Evolutionary conservation across 768 basidiomycete species (phyloP).

Genomic region (Lepiota venenata): DNA sequence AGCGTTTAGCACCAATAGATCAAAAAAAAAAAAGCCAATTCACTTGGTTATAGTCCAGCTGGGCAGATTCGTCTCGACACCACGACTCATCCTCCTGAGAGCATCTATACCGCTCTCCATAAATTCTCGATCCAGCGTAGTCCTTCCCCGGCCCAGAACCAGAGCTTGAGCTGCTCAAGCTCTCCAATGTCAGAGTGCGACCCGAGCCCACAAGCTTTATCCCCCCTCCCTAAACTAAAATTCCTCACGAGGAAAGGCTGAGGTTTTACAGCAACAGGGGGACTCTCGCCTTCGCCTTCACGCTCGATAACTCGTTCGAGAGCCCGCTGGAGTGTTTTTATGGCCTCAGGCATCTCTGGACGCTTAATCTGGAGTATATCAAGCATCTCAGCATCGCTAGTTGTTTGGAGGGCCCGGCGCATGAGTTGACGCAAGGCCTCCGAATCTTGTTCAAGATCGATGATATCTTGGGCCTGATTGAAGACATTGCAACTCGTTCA

Average conservation of each 20-base stretch:
- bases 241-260: conserved; percentile 10
- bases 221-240: conserved; percentile 16
- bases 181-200: conserved; percentile 22
- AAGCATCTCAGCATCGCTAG: conserved; percentile 63
- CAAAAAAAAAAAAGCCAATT: not conserved
- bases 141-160: conserved; percentile 6
- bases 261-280: not conserved
- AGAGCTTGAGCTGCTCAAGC: conserved; percentile 17
- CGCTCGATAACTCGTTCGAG: conserved; percentile 36
- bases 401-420: conserved; percentile 50
- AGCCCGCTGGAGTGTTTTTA: conserved; percentile 72
- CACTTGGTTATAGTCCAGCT: conserved; percentile 70
- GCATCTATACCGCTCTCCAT: conserved; percentile 73
- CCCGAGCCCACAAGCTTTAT: conserved; percentile 8
- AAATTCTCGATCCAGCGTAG: conserved; percentile 65
- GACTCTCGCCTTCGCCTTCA: conserved; percentile 25
- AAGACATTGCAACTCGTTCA: conserved; percentile 21
- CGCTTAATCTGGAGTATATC: conserved; percentile 57
- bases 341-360: conserved; percentile 76
- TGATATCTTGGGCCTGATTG: conserved; percentile 27
- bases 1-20: not conserved
- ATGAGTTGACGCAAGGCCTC: conserved; percentile 57
- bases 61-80: conserved; percentile 43
- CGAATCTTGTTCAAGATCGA: conserved; percentile 50
- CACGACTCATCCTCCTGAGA: conserved; percentile 54